Evolutionary conservation across 768 basidiomycete species (phyloP).

Genomic region (Lepiota venenata): DNA sequence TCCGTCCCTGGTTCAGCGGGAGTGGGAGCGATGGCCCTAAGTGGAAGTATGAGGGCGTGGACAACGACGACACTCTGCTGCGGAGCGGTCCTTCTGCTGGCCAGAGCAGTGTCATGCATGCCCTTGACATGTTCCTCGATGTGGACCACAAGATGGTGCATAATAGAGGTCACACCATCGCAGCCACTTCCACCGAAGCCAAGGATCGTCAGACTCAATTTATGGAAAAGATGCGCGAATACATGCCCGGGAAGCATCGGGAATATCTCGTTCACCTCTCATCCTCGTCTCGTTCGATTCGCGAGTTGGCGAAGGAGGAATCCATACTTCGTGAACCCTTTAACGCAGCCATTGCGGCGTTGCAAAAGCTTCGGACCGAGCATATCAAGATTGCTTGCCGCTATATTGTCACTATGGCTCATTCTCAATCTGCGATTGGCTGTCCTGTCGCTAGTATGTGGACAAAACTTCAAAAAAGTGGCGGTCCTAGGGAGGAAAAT

Average conservation of each 20-base stretch:
- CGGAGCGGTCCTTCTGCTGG: conserved; percentile 91
- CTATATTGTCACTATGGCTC: conserved; percentile 86
- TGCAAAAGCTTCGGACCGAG: conserved; percentile 80
- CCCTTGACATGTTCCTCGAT: conserved; percentile 81
- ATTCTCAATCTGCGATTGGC: conserved; percentile 41
- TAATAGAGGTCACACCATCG: conserved; percentile 48
- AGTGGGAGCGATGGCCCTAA: conserved; percentile 58
- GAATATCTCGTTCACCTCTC: conserved; percentile 75
- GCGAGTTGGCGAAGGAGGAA: conserved; percentile 54
- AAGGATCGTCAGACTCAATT: conserved; percentile 71
- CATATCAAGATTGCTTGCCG: conserved; percentile 89
- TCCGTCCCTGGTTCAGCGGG: conserved; percentile 93
- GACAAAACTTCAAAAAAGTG: conserved; percentile 38
- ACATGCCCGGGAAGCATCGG: conserved; percentile 93
- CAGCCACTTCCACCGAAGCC: conserved; percentile 57
- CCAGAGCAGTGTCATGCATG: conserved; percentile 89
- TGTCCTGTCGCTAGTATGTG: conserved; percentile 58
- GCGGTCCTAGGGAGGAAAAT: conserved; percentile 41
- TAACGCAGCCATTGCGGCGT: conserved; percentile 69
- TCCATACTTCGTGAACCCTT: conserved; percentile 70
- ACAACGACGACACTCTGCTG: conserved; percentile 52
- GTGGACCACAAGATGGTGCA: conserved; percentile 83
- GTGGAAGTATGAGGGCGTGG: conserved; percentile 82
- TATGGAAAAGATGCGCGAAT: conserved; percentile 90
- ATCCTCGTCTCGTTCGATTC: conserved; percentile 54